Evolutionary conservation across 345 rosid species (phyloP).

Genomic region (Acer campestre): DNA sequence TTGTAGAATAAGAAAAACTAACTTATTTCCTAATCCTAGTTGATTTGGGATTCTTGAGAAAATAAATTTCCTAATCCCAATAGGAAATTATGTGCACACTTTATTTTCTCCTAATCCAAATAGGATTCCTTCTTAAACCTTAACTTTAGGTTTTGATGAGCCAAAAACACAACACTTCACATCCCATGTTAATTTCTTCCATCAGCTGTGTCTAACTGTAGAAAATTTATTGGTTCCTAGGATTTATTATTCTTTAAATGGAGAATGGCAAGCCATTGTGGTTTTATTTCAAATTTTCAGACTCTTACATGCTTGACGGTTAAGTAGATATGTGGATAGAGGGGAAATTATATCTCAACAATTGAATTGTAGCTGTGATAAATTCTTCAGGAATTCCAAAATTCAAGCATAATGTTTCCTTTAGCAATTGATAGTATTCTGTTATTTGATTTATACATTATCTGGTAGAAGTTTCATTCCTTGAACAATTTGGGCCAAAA

Average conservation of each 20-base stretch:
- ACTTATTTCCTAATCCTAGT: no score
- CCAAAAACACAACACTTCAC: no score
- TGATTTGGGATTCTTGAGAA: no score
- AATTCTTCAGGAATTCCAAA: neutral
- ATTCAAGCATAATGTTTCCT: neutral
- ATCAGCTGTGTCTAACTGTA: neutral
- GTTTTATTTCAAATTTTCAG: no score
- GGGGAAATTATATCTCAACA: neutral
- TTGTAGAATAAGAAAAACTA: no score
- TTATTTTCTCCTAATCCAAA: no score
- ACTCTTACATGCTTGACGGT: neutral
- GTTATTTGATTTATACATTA: neutral
- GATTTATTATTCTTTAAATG: neutral
- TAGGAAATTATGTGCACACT: no score
- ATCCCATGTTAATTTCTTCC: neutral
- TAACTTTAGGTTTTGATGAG: no score
- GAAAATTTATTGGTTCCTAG: neutral
- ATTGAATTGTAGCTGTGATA: neutral
- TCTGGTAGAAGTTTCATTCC: neutral
- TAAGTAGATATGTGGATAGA: neutral
- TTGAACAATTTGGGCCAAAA: neutral
- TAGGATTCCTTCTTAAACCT: no score
- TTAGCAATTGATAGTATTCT: neutral
- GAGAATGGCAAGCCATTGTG: neutral
- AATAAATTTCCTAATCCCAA: no score